A percentile compares a stretch with the other conserved stretches of the same genome.
phyloP scores from a whole-genome alignment of 2,329 filamentous ascomycete genomes.

The Hyphodiscus sp. region DNA sequence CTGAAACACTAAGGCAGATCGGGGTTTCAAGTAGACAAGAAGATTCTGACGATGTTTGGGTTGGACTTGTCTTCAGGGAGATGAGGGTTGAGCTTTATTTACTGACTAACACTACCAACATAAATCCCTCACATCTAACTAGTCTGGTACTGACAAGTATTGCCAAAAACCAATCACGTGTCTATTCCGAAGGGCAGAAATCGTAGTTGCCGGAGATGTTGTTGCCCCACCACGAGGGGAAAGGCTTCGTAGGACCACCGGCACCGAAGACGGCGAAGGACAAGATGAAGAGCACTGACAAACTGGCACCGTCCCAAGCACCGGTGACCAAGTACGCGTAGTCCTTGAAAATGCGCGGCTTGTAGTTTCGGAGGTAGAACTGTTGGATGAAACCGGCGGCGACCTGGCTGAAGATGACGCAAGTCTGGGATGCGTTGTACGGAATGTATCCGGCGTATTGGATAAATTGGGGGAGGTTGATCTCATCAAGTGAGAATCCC shows the following conservation, averaged over 20 bases:
- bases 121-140: too few species aligned
- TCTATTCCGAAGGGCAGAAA: constrained; percentile 13
- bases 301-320: constrained; percentile 35
- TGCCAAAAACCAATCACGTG: too few species aligned
- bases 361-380: constrained; percentile 33
- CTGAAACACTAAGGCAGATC: too few species aligned
- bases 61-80: too few species aligned
- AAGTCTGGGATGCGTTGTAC: constrained; percentile 49
- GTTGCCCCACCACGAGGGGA: constrained; percentile 35
- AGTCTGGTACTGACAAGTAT: too few species aligned
- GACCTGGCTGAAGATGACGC: constrained; percentile 43
- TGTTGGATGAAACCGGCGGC: constrained; percentile 38
- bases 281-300: constrained; percentile 36
- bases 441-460: constrained; percentile 49
- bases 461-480: constrained; percentile 49
- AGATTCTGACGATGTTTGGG: too few species aligned
- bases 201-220: constrained; percentile 24
- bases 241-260: constrained; percentile 31
- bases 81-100: too few species aligned
- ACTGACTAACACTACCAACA: too few species aligned
- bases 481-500: constrained; percentile 34
- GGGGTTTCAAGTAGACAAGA: too few species aligned
- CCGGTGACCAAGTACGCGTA: constrained; percentile 37
- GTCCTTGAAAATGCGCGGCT: constrained; percentile 34
- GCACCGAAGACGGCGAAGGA: constrained; percentile 40